A percentile compares a stretch with the other conserved stretches of the same genome.
phyloP scores from a whole-genome alignment of 306 rosid species.

The Nissolia schottii region DNA sequence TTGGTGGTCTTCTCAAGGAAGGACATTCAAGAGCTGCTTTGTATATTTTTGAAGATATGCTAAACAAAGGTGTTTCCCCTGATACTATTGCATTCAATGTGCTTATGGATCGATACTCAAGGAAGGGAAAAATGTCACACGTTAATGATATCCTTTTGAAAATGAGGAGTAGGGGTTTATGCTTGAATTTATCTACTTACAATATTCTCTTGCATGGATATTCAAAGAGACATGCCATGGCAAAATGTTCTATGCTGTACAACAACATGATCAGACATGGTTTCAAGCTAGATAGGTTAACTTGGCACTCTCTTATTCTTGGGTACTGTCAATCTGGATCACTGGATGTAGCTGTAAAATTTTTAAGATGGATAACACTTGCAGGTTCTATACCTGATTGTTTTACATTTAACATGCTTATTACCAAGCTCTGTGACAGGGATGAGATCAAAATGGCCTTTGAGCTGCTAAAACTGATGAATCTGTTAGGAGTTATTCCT shows the following conservation, averaged over 20 bases:
- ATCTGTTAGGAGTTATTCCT: slow-evolving; percentile 35
- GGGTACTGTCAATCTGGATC: slow-evolving; percentile 48
- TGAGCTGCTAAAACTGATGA: slow-evolving; percentile 49
- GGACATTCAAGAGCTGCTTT: slow-evolving; percentile 62
- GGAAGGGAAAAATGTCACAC: slow-evolving; percentile 50
- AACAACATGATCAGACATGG: slow-evolving; percentile 38
- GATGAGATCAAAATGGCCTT: slow-evolving; percentile 44
- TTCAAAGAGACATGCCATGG: slow-evolving; percentile 45
- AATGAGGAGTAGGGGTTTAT: slow-evolving; percentile 41
- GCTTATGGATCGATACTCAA: slow-evolving; percentile 52
- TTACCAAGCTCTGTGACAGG: slow-evolving; percentile 54
- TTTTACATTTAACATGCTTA: slow-evolving; percentile 53
- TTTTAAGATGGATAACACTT: slow-evolving; percentile 46
- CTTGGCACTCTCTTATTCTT: slow-evolving; percentile 67
- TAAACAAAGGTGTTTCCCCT: slow-evolving; percentile 45
- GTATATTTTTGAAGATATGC: slow-evolving; percentile 62
- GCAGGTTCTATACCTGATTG: slow-evolving; percentile 50
- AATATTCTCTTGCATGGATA: slow-evolving; percentile 72
- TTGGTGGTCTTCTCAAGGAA: slow-evolving; percentile 61
- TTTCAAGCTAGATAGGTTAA: slow-evolving; percentile 48
- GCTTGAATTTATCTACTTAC: slow-evolving; percentile 54
- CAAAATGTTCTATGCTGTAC: slow-evolving; percentile 41
- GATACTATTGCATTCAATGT: slow-evolving; percentile 56
- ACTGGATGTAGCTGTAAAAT: slow-evolving; percentile 57
- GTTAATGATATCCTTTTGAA: slow-evolving; percentile 45